Conservation (phyloP, 345 rosid species). For the Balakata baccata region DNA sequence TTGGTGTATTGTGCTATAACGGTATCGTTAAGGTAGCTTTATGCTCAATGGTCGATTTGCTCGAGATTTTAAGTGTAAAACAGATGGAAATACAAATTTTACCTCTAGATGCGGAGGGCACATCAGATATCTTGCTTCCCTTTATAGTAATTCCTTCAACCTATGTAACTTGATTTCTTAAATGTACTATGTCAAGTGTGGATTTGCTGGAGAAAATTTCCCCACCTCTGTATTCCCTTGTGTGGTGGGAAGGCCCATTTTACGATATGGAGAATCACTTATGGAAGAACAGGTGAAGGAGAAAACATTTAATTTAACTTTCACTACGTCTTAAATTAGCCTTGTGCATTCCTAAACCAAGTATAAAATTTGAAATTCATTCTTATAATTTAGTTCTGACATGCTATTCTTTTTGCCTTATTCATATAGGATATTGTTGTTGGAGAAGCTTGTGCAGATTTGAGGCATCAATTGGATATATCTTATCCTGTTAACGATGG, state of each 20-base stretch:
- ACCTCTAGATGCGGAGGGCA: too few relatives aligned
- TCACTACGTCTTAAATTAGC: constrained; percentile 27
- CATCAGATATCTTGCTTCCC: constrained; percentile 21
- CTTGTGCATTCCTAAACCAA: background rate
- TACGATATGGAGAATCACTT: constrained; percentile 87
- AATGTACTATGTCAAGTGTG: constrained; percentile 93
- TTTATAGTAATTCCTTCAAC: background rate
- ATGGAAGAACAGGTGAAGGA: constrained; percentile 91
- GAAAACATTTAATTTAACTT: constrained; percentile 17
- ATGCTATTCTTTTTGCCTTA: constrained; percentile 3
- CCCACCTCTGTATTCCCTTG: constrained; percentile 95
- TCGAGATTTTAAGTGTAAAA: too few relatives aligned
- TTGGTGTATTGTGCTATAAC: too few relatives aligned
- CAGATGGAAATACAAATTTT: too few relatives aligned
- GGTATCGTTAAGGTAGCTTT: too few relatives aligned
- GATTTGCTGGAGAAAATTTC: constrained; percentile 96
- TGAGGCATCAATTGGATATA: constrained; percentile 89
- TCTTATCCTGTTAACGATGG: constrained; percentile 95
- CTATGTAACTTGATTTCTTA: constrained; percentile 6
- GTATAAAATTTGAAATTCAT: background rate
- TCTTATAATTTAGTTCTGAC: background rate
- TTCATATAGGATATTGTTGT: constrained; percentile 74
- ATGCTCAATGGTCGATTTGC: too few relatives aligned
- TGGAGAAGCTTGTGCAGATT: constrained; percentile 80
- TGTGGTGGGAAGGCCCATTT: constrained; percentile 88